phyloP scores from a whole-genome alignment of 2,329 filamentous ascomycete genomes.

The Beauveria medogensis region DNA sequence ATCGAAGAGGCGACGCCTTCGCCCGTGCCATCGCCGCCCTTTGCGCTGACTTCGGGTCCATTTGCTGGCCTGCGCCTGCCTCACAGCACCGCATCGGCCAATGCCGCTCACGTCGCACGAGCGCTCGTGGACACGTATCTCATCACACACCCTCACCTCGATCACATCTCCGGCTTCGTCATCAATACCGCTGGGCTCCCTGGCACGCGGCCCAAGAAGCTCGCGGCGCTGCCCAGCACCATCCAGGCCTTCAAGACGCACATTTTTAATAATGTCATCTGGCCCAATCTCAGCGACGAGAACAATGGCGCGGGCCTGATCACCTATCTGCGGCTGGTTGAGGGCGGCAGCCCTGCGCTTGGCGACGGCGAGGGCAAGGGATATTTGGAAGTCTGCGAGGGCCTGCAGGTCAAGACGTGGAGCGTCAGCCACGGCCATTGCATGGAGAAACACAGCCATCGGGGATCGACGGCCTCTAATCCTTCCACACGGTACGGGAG shows the following conservation, averaged over 20 bases:
- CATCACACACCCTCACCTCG: constrained; percentile 94
- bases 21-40: constrained; percentile 29
- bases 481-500: constrained; percentile 43
- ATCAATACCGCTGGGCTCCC: constrained; percentile 87
- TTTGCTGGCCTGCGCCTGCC: constrained; percentile 73
- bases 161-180: constrained; percentile 85
- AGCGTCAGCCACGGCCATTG: constrained; percentile 86
- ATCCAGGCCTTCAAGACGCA: constrained; percentile 87
- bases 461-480: constrained; percentile 43
- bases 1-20: constrained; percentile 49
- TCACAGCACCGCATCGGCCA: constrained; percentile 58
- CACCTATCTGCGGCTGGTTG: constrained; percentile 79
- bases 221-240: constrained; percentile 82
- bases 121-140: constrained; percentile 80
- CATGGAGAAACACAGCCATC: constrained; percentile 63
- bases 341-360: constrained; percentile 78
- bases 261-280: constrained; percentile 96
- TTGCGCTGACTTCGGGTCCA: constrained; percentile 58
- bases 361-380: constrained; percentile 73
- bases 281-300: constrained; percentile 95
- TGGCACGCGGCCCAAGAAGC: constrained; percentile 70
- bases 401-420: constrained; percentile 80
- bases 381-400: constrained; percentile 83
- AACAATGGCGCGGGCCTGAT: constrained; percentile 89
- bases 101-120: constrained; percentile 72